Evolutionary conservation across 2,329 filamentous ascomycete species (phyloP).

Genomic region (Ascochyta viciae-villosae): DNA sequence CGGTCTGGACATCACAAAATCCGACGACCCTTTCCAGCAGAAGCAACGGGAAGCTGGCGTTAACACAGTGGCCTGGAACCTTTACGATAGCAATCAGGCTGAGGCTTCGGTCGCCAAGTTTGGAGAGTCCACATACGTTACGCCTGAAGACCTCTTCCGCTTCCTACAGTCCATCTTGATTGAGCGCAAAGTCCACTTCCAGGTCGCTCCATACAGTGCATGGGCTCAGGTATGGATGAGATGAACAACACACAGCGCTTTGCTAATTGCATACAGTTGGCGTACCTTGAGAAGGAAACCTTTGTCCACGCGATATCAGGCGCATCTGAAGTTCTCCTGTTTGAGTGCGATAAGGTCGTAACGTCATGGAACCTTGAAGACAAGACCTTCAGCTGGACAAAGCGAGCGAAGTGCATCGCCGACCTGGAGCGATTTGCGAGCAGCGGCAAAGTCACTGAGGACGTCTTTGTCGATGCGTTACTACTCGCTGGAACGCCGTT

Average conservation of each 20-base stretch:
- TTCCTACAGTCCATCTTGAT: constrained; percentile 78
- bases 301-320: constrained; percentile 78
- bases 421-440: constrained; percentile 58
- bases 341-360: constrained; percentile 80
- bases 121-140: constrained; percentile 73
- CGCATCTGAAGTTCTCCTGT: constrained; percentile 83
- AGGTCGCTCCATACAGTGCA: constrained; percentile 86
- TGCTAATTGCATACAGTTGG: constrained; percentile 63
- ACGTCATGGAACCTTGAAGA: constrained; percentile 72
- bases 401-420: constrained; percentile 73
- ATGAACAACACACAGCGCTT: constrained; percentile 1
- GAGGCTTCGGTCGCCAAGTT: constrained; percentile 86
- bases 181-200: constrained; percentile 73
- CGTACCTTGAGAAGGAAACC: constrained; percentile 74
- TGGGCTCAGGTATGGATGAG: constrained; percentile 73
- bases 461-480: constrained; percentile 82
- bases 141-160: constrained; percentile 74
- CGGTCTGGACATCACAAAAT: constrained; percentile 79
- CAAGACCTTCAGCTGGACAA: constrained; percentile 68
- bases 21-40: constrained; percentile 64
- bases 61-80: constrained; percentile 81
- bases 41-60: constrained; percentile 70
- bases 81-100: constrained; percentile 83
- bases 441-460: constrained; percentile 63
- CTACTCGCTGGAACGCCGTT: constrained; percentile 85